Percentiles rank a stretch among this genome's conserved stretches.
Evolutionary conservation across 352 stramenopile species (phyloP).

Genomic region (Pythium diclinum): DNA sequence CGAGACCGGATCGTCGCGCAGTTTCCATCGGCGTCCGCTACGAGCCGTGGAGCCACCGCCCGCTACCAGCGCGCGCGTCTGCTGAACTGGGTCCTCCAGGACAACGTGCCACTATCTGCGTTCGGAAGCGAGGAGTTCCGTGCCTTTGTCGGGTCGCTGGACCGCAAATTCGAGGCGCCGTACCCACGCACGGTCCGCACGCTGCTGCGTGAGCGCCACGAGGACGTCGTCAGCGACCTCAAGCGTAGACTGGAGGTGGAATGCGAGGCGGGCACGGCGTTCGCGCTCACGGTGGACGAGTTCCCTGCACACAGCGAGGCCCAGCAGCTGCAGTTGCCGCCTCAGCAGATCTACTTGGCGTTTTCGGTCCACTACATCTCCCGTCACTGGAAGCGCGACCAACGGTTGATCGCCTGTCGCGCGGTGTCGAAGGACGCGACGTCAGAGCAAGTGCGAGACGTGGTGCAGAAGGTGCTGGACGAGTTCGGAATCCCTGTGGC

Average conservation of each 20-base stretch:
- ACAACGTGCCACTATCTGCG: slow-evolving; percentile 6
- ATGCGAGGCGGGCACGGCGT: slow-evolving; percentile 2
- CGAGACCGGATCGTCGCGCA: background rate
- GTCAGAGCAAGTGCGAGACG: background rate
- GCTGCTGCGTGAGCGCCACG: slow-evolving; percentile 9
- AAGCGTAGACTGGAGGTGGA: slow-evolving; percentile 15
- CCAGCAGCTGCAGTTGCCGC: background rate
- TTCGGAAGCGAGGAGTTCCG: slow-evolving; percentile 13
- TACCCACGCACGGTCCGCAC: background rate
- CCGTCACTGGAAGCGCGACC: slow-evolving; percentile 12
- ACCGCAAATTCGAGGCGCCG: slow-evolving; percentile 16
- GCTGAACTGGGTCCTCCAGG: slow-evolving; percentile 20
- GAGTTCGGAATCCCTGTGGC: slow-evolving; percentile 12
- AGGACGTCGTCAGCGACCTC: background rate
- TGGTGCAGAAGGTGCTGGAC: slow-evolving; percentile 13
- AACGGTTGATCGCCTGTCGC: slow-evolving; percentile 15
- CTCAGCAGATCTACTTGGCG: background rate
- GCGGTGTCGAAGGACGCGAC: background rate
- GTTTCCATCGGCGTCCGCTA: background rate
- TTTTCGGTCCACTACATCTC: slow-evolving; percentile 17
- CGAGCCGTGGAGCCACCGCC: background rate
- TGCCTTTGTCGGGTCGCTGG: slow-evolving; percentile 7
- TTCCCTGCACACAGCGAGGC: slow-evolving; percentile 1
- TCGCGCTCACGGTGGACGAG: slow-evolving; percentile 12
- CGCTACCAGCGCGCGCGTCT: slow-evolving; percentile 13